Conservation (phyloP, 495 filamentous ascomycete genomes). For the Neurospora sp. region DNA sequence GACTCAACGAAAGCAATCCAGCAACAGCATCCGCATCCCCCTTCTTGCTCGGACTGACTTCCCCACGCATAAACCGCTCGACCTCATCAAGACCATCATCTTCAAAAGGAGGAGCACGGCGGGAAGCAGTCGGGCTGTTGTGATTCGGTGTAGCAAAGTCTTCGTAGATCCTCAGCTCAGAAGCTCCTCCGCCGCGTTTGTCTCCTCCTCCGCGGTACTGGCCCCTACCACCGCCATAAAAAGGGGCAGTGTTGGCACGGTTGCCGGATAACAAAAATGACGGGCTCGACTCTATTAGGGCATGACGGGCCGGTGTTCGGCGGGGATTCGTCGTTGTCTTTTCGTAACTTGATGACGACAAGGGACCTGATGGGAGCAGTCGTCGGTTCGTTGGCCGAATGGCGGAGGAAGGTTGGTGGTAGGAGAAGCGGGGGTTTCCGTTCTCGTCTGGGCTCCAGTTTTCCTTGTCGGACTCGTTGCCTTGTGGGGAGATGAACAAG, state of each 20-base stretch:
- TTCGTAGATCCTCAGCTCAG: slow-evolving; percentile 30
- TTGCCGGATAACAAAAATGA: slow-evolving; percentile 12
- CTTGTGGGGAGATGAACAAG: slow-evolving; percentile 20
- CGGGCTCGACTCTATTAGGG: slow-evolving; percentile 17
- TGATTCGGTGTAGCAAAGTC: slow-evolving; percentile 12
- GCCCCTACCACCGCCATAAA: background rate
- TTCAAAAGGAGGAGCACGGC: slow-evolving; percentile 3
- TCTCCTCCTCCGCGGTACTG: background rate
- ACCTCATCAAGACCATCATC: slow-evolving; percentile 39
- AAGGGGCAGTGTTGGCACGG: slow-evolving; percentile 27
- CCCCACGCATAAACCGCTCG: slow-evolving; percentile 56
- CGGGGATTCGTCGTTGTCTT: slow-evolving; percentile 21
- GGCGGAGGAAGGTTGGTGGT: slow-evolving; percentile 1
- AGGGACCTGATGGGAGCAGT: slow-evolving; percentile 10
- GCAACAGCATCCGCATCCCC: slow-evolving; percentile 70
- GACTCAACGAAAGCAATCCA: slow-evolving; percentile 61
- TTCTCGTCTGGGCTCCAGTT: slow-evolving; percentile 61
- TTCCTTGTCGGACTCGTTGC: slow-evolving; percentile 82
- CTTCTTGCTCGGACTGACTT: slow-evolving; percentile 48
- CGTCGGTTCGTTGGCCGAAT: slow-evolving; percentile 4
- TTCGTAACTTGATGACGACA: background rate
- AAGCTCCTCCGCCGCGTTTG: slow-evolving; percentile 1
- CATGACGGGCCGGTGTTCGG: slow-evolving; percentile 21
- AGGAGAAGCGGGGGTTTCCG: slow-evolving; percentile 30
- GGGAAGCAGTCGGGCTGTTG: background rate